Base-by-base conservation (phyloP, 768 basidiomycete genomes). In the Tylopilus vinaceipallidus region DNA sequence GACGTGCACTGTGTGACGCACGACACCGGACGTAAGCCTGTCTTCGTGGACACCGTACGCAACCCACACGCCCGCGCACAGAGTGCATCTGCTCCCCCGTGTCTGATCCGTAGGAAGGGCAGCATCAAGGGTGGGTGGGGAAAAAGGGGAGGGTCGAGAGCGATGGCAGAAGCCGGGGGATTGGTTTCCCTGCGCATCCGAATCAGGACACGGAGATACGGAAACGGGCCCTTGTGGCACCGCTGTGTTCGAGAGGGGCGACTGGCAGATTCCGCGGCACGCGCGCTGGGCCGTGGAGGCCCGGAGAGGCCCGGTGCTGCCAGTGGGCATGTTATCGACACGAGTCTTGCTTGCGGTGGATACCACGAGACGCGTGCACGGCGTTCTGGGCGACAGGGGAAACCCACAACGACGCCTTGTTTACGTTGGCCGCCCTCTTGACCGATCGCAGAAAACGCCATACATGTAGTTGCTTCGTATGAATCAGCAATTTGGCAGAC, bases 11-110 rank as follows among this genome's bases (percentile, higher is more conserved):
- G 11, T 58, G 53, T 6, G 53, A 71, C 3, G 63, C 70, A 11
- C 66, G 71, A 40, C 64, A 63, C 75, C 76, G 2, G 73, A 69
- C 3, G 76, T 68, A 62, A 88, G 88, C 3, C 84, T 86, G 59
- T 89, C 89, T 67, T 90, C 87, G 68, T 91, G 88, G 73, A 91
- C 89, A 16, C 87, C 88, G 57, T 88, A 89, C 49, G 80, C 80
- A 38, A 83, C 75, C 73, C 84, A 91, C 22, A 88, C 88, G 10
- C 86, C 85, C 3, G 73, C 84, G 60, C 75, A 86, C 8, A 82
- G n/a, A n/a, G n/a, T n/a, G n/a, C n/a, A n/a, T n/a, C n/a, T n/a
- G n/a, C n/a, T n/a, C n/a, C n/a, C n/a, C n/a, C n/a, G n/a, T n/a
- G n/a, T n/a, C n/a, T n/a, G n/a, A n/a, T n/a, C n/a, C n/a, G n/a